A percentile compares a stretch with the other conserved stretches of the same genome.
phyloP scores from a whole-genome alignment of 345 rosid genomes.

The Camelina sativa region DNA sequence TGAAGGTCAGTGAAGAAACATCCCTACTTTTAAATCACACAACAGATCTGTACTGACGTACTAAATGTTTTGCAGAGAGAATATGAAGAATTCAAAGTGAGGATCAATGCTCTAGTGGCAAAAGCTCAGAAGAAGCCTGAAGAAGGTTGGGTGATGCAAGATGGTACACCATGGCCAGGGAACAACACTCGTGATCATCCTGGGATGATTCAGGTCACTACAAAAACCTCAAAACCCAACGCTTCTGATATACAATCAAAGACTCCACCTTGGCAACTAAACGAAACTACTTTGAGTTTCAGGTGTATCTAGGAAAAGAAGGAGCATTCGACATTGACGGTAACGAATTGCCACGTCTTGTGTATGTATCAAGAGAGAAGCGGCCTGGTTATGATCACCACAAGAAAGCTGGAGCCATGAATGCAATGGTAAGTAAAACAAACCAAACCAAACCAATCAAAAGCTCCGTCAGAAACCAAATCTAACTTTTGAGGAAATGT shows the following conservation, averaged over 20 bases:
- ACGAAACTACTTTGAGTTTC: constrained; percentile 18
- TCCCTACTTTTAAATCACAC: not conserved
- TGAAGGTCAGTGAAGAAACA: constrained; percentile 64
- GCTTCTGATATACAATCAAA: constrained; percentile 5
- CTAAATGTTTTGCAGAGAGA: constrained; percentile 63
- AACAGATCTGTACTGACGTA: not conserved
- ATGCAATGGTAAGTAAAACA: constrained; percentile 82
- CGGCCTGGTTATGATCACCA: constrained; percentile 93
- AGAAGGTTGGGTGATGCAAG: constrained; percentile 99
- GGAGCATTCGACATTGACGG: constrained; percentile 95
- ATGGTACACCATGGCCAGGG: constrained; percentile 99
- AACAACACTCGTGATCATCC: constrained; percentile 99
- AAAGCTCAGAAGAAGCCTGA: constrained; percentile 97
- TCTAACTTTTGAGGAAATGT: not conserved
- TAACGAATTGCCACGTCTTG: constrained; percentile 85
- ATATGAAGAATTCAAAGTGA: constrained; percentile 97
- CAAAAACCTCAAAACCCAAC: constrained; percentile 2
- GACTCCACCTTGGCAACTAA: not conserved
- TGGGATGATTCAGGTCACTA: constrained; percentile 91
- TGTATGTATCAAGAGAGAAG: constrained; percentile 96
- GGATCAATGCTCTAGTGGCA: constrained; percentile 84
- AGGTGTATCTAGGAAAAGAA: constrained; percentile 95
- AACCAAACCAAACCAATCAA: not conserved
- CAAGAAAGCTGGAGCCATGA: constrained; percentile 99
- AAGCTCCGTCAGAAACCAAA: not conserved